A percentile compares a stretch with the other conserved stretches of the same genome.
Conservation (phyloP, 805 yeast species). For the Yarrowia sp. region DNA sequence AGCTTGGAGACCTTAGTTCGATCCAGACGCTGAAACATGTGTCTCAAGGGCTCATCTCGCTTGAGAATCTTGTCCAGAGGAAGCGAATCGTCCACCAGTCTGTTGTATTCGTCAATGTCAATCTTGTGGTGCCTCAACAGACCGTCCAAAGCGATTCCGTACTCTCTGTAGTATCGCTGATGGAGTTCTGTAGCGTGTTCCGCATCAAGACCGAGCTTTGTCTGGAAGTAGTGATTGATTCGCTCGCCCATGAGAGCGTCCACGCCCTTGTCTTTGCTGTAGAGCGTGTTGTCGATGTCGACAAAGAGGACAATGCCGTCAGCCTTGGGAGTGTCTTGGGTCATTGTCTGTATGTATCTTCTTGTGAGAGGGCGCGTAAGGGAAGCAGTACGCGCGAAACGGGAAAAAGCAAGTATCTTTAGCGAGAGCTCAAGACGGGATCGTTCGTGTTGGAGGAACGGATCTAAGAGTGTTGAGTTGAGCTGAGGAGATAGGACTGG, state of each 20-base stretch:
- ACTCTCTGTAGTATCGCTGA: conserved; percentile 76
- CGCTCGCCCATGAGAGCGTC: conserved; percentile 87
- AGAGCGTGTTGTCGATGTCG: conserved; percentile 93
- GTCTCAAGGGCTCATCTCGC: conserved; percentile 55
- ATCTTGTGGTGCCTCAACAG: conserved; percentile 68
- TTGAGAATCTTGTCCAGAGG: conserved; percentile 80
- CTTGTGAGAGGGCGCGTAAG: conserved; percentile 1
- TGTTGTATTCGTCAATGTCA: conserved; percentile 87
- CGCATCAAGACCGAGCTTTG: conserved; percentile 64
- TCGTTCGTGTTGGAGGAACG: conserved; percentile 15
- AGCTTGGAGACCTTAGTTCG: conserved; percentile 67
- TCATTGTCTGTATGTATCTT: conserved; percentile 10
- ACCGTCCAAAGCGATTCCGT: conserved; percentile 94
- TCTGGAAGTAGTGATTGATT: conserved; percentile 81
- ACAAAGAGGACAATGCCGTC: conserved; percentile 64
- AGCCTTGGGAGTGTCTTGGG: conserved; percentile 39
- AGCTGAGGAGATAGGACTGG: conserved; percentile 1
- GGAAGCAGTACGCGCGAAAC: conserved; percentile 2
- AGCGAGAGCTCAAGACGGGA: conserved; percentile 2
- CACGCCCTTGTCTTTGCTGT: conserved; percentile 73
- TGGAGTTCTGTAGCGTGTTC: conserved; percentile 79
- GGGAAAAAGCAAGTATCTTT: conserved; percentile 1
- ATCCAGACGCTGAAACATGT: conserved; percentile 50
- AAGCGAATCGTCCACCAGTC: conserved; percentile 87
- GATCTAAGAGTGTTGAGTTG: conserved; percentile 14